Percentiles rank a stretch among this genome's conserved stretches.
These are phyloP conservation scores for Gnetum montanum DNA, from an alignment of 75 land plant genomes.

Conservation along the genomic window DNA sequence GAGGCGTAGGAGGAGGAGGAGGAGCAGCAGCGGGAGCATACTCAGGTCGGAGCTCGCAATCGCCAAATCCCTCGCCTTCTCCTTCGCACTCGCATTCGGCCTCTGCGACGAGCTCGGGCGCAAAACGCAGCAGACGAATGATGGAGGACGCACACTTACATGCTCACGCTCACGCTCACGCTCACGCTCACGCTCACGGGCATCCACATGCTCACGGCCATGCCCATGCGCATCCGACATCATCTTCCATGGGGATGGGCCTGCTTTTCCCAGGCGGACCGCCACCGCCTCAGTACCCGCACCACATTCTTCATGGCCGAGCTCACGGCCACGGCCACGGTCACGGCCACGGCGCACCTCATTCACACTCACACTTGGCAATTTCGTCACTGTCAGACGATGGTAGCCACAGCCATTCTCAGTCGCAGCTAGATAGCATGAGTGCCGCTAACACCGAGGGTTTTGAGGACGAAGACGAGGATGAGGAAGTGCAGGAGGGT, in stretches of 20 bases:
- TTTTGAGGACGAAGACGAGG: slow-evolving; percentile 30
- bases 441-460: slow-evolving; percentile 24
- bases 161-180: slow-evolving; percentile 9
- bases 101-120: slow-evolving; percentile 55
- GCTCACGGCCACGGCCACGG: neutral
- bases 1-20: no score
- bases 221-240: slow-evolving; percentile 20
- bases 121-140: slow-evolving; percentile 53
- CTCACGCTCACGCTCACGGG: slow-evolving; percentile 14
- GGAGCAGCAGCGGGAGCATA: slow-evolving; percentile 21
- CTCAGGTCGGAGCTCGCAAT: slow-evolving; percentile 49
- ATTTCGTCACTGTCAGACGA: no score
- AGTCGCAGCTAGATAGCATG: slow-evolving; percentile 25
- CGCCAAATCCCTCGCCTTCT: slow-evolving; percentile 41
- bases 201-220: slow-evolving; percentile 16
- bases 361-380: slow-evolving; percentile 10
- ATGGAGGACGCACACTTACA: slow-evolving; percentile 4
- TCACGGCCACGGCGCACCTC: slow-evolving; percentile 5
- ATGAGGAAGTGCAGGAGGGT: slow-evolving; percentile 28
- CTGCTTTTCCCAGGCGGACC: no score
- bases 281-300: slow-evolving; percentile 12
- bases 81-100: slow-evolving; percentile 71
- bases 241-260: slow-evolving; percentile 1
- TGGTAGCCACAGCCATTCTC: slow-evolving; percentile 56
- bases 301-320: slow-evolving; percentile 10